Base-by-base conservation (phyloP, 108 stramenopile genomes). In the Aureococcus anophagefferens region DNA sequence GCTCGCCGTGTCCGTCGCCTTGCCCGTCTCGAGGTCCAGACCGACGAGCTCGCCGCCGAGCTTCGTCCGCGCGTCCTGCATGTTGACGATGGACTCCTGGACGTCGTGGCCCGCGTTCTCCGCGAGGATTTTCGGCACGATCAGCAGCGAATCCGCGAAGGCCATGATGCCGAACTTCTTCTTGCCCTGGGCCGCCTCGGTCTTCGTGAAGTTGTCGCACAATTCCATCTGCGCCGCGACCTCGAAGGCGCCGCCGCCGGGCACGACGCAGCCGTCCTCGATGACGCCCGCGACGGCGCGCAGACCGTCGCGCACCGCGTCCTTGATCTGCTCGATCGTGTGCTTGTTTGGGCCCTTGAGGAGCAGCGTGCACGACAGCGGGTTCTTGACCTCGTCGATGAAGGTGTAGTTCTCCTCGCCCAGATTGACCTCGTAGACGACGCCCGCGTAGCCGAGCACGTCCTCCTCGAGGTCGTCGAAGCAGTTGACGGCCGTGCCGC, bases 381-480 rank as follows among this genome's bases (percentile, higher is more conserved):
- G 89, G 74, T 85, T 83, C 31, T 81, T 76, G 72, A 96, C 96
- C 74, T 95, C 96, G 82, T 99, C 96, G 31, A 97, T 94, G 75
- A 99, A 99, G 45, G 98, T 99, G 84, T 89, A 99, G 80, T 97
- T 99, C 76, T 97, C 96, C 64, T 99, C 98, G 11, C 96, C 98
- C 45, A 97, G 84, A 25, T 91, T 93, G 28, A 96, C 90, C 83
- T 97, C 94, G 69, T 84, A 89, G 25, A 99, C 95, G 70, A 87
- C 85, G 16, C 95, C 98, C 28, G 96, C 96, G 66, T 79, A 93
- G 67, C 98, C 98, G 71, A 99, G 82, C 87, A 89, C 85, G 68
- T 78, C 76, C 70, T 77, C 83, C 36, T 90, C 88, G 82, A 99
- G 78, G 84, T 97, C 98, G 77, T 96, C 94, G 69, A 96, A 72